phyloP scores from a whole-genome alignment of 2,329 filamentous ascomycete species.

The Fusarium brevicatenulatum region DNA sequence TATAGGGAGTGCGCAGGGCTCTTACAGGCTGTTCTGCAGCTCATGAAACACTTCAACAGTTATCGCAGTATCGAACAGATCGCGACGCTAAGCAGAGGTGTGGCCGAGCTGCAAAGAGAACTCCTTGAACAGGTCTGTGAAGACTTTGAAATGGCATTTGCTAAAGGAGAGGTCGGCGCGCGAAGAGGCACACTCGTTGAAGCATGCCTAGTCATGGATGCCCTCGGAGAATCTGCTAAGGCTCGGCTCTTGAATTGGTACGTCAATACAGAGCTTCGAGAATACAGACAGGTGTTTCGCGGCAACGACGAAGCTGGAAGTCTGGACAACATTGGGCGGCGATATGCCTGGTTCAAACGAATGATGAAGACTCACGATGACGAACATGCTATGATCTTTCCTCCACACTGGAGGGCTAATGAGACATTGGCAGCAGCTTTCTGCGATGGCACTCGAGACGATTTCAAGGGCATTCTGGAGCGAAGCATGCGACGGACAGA shows the following conservation, averaged over 20 bases:
- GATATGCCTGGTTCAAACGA: slow-evolving; percentile 96
- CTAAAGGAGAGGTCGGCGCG: slow-evolving; percentile 81
- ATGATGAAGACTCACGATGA: slow-evolving; percentile 97
- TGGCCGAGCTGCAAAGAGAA: slow-evolving; percentile 92
- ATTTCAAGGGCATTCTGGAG: slow-evolving; percentile 93
- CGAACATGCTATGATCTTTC: slow-evolving; percentile 90
- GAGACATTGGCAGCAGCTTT: slow-evolving; percentile 91
- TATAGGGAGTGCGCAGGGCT: slow-evolving; percentile 95
- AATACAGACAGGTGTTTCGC: slow-evolving; percentile 95
- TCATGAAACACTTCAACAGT: slow-evolving; percentile 98
- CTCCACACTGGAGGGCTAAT: slow-evolving; percentile 86
- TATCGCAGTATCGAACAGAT: slow-evolving; percentile 99
- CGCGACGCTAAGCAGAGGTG: slow-evolving; percentile 88
- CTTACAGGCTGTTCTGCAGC: slow-evolving; percentile 92
- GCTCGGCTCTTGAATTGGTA: slow-evolving; percentile 92
- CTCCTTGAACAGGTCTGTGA: slow-evolving; percentile 98
- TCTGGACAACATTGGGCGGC: slow-evolving; percentile 92
- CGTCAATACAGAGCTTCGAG: slow-evolving; percentile 93
- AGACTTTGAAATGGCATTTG: slow-evolving; percentile 96
- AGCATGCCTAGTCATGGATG: slow-evolving; percentile 93
- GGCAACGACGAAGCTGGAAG: slow-evolving; percentile 97
- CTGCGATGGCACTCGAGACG: slow-evolving; percentile 93
- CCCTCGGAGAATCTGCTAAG: slow-evolving; percentile 87
- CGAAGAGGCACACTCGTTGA: slow-evolving; percentile 80
- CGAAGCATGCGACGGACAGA: slow-evolving; percentile 83